Conservation (phyloP, 2,329 filamentous ascomycete genomes). For the Fusarium sp. region DNA sequence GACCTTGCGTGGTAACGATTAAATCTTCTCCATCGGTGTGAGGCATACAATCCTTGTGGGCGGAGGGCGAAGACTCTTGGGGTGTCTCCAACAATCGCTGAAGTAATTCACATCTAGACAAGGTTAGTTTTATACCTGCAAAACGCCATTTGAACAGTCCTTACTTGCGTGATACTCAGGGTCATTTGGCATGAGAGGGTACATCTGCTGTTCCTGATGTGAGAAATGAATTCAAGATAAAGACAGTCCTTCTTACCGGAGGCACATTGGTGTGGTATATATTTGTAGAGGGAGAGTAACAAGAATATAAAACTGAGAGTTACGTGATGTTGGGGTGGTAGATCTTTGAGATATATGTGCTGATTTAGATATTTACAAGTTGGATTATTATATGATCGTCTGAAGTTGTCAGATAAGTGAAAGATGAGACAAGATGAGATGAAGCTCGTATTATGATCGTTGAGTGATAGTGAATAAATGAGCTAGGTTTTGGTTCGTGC, state of each 20-base stretch:
- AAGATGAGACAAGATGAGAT: too few relatives aligned
- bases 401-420: too few relatives aligned
- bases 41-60: accelerated
- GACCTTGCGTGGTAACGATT: not conserved
- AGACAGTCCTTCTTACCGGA: not conserved
- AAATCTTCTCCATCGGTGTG: not conserved
- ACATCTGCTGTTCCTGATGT: not conserved
- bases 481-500: not conserved
- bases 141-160: accelerated
- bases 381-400: not conserved
- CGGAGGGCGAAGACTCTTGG: not conserved
- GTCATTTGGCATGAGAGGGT: not conserved
- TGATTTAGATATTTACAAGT: not conserved
- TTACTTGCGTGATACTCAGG: not conserved
- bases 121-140: not conserved
- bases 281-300: not conserved
- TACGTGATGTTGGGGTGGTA: too few relatives aligned
- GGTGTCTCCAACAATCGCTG: not conserved
- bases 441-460: not conserved
- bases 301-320: not conserved
- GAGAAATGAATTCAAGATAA: accelerated
- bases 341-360: accelerated
- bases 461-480: not conserved
- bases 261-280: not conserved
- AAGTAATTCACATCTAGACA: not conserved